A percentile compares a stretch with the other conserved stretches of the same genome.
Evolutionary conservation across 1,284 basidiomycete genomes (phyloP).

Genomic region (Pyrrhoderma noxium): DNA sequence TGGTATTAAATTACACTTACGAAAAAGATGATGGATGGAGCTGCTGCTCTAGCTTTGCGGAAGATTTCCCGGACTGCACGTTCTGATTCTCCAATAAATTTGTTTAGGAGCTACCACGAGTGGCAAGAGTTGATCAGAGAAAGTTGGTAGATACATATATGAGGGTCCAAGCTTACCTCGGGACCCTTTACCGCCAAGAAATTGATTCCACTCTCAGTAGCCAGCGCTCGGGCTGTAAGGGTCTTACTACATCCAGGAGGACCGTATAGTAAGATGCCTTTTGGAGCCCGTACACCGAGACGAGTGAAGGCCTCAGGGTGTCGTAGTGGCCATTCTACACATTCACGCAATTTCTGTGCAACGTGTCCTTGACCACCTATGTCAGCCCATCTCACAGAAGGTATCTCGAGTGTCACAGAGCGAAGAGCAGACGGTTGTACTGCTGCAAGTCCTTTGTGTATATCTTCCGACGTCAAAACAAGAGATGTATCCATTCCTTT

Average conservation of each 20-base stretch:
- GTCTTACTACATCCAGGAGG: slow-evolving; percentile 99
- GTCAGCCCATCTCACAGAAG: slow-evolving; percentile 78
- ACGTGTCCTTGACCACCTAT: slow-evolving; percentile 81
- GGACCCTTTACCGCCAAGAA: slow-evolving; percentile 98
- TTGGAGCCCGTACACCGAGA: slow-evolving; percentile 83
- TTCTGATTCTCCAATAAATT: slow-evolving; percentile 97
- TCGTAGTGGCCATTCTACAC: slow-evolving; percentile 91
- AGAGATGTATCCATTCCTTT: slow-evolving; percentile 26
- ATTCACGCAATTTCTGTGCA: slow-evolving; percentile 80
- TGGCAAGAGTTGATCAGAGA: not conserved
- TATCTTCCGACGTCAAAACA: slow-evolving; percentile 54
- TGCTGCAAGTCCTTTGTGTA: slow-evolving; percentile 63
- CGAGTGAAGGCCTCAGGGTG: slow-evolving; percentile 82
- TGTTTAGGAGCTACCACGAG: slow-evolving; percentile 72
- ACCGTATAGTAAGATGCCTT: slow-evolving; percentile 90
- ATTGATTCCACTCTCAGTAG: slow-evolving; percentile 92
- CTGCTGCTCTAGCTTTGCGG: slow-evolving; percentile 86
- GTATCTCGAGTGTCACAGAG: slow-evolving; percentile 84
- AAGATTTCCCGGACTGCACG: slow-evolving; percentile 93
- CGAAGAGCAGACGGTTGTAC: slow-evolving; percentile 94
- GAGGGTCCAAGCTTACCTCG: slow-evolving; percentile 49
- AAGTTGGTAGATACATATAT: slow-evolving; percentile 2
- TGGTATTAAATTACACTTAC: slow-evolving; percentile 39
- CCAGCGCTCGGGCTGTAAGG: slow-evolving; percentile 87
- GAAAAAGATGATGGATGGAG: slow-evolving; percentile 95